Base-by-base conservation (phyloP, 306 rosid genomes). In the Malus fusca region DNA sequence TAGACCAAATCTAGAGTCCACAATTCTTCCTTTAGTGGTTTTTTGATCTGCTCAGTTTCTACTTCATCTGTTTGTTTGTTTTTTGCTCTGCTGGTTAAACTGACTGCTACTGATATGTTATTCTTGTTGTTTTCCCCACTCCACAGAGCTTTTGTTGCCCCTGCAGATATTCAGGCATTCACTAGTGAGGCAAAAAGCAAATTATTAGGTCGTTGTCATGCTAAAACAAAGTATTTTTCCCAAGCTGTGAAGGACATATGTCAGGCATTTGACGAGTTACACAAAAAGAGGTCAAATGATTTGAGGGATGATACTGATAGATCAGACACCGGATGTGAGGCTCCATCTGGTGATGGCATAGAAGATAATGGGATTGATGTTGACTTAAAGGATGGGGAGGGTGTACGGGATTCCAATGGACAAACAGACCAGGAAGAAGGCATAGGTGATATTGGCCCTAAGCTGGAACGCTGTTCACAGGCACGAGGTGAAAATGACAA, bases 171-270 rank as follows among this genome's bases (percentile, higher is more conserved):
- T 84, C 97, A 92, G 82, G 82, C 81, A 69, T 96, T 96, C 81
- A 96, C 99, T 26, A 68, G 46, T 78, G 97, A 90, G 86, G 80
- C 73, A 62, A 92, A 89, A 87, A 82, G 58, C 74, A 96, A 90
- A 78, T 77, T 96, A 80, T 83, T 88, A 76, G 77, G 91, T 78
- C 88, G 97, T 76, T 71, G 85, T 85, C 97, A 89, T 12, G 90
- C 89, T 74, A 96, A 88, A 87, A 68, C 98, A 42, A 96, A 85
- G 86, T 69, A 65, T 77, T 96, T 96, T 77, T 11, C 93, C 68
- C 97, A 92, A 82, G 99, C 99, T 46, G 96, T 96, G 87, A 87
- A 90, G 85, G 96, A 92, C 83, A 96, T 96, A 43, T 92, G 92
- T 67, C 83, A 82, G 72, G 97, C 87, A 30, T 96, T 96, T 87